Evolutionary conservation across 2,329 filamentous ascomycete genomes (phyloP), one percentile per base, ranked within the genome.

Genomic region (Sarocladium oryzae): DNA sequence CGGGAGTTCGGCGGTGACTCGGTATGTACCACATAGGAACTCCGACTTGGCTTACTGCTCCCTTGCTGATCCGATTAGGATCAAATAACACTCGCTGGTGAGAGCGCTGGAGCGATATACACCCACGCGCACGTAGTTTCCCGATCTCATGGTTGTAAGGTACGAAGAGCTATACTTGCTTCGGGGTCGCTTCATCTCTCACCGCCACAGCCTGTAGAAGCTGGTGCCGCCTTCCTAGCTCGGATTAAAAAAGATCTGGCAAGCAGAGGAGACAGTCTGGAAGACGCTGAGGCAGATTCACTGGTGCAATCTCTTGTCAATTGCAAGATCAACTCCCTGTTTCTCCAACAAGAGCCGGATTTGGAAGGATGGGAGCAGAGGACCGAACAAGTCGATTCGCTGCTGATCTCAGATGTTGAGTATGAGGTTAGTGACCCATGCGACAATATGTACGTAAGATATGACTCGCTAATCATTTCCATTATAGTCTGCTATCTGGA

Each of bases 61-160:
- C 7, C 28, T 30, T 40, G 28, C 43, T 48, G 9, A 48, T 4
- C 20, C 18, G 13, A 11, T 11, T 7, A 72, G 67, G 20, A 61
- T 2, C 65, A 66, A 20, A 65, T 75, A 6, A 74, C 71, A 0
- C 51, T 75, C 2, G 65, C 65, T 1, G 72, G 72, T 3, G 72
- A 75, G 53, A 75, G 72, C 40, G 72, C 73, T 0, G 73, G 72
- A 0, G 73, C 68, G 2, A 62, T 74, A 1, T 74, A 73, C 21
- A 63, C 61, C 4, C 73, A 75, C 55, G 72, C 69, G 1, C 71
- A 70, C 57, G 35, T 69, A 13, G 61, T 66, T 18, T 60, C 61
- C 1, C 63, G 64, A 3, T 62, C 60, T 2, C 61, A 58, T 1
- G 56, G 69, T 0, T 63, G 58, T 26, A 62, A 67, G 15, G 16